Percentiles rank a stretch among this genome's conserved stretches.
These are phyloP conservation scores for Periconia macrospinosa DNA, from an alignment of 2,329 filamentous ascomycete species.

Conservation along the genomic window DNA sequence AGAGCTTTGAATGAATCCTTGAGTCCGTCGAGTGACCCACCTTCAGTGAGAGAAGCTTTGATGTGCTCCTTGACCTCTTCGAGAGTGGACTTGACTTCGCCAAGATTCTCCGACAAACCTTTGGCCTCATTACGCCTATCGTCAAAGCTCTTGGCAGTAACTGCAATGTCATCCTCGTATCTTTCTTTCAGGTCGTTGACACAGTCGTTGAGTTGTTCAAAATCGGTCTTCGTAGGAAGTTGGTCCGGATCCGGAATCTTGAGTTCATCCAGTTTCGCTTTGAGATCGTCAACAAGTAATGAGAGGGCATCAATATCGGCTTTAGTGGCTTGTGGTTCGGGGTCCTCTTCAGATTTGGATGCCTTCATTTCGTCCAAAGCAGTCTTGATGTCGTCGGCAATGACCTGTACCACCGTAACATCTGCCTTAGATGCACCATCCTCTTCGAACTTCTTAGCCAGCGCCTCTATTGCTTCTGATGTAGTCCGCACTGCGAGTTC, in stretches of 20 bases:
- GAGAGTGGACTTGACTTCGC: conserved; percentile 75
- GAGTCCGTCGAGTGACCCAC: conserved; percentile 63
- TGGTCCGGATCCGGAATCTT: conserved; percentile 69
- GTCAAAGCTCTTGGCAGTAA: conserved; percentile 77
- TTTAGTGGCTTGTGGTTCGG: conserved; percentile 71
- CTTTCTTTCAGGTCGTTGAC: conserved; percentile 66
- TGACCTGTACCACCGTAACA: conserved; percentile 72
- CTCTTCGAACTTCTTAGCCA: conserved; percentile 68
- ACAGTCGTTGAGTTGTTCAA: conserved; percentile 63
- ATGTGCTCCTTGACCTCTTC: conserved; percentile 78
- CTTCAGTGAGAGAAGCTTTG: conserved; percentile 75
- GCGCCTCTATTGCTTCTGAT: conserved; percentile 69
- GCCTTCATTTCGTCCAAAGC: conserved; percentile 69
- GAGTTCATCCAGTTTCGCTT: conserved; percentile 73
- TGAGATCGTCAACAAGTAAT: conserved; percentile 81
- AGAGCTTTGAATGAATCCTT: conserved; percentile 67
- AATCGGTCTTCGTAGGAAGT: conserved; percentile 75
- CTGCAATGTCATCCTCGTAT: conserved; percentile 71
- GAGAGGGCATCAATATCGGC: conserved; percentile 79
- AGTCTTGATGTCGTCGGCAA: conserved; percentile 75
- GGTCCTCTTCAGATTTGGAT: conserved; percentile 52
- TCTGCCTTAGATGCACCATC: conserved; percentile 77
- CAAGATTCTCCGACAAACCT: conserved; percentile 74
- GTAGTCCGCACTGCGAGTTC: conserved; percentile 74
- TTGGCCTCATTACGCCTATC: conserved; percentile 83